Percentiles rank a stretch among this genome's conserved stretches.
phyloP scores from a whole-genome alignment of 805 yeast species.

The Sungouiella thailandica region DNA sequence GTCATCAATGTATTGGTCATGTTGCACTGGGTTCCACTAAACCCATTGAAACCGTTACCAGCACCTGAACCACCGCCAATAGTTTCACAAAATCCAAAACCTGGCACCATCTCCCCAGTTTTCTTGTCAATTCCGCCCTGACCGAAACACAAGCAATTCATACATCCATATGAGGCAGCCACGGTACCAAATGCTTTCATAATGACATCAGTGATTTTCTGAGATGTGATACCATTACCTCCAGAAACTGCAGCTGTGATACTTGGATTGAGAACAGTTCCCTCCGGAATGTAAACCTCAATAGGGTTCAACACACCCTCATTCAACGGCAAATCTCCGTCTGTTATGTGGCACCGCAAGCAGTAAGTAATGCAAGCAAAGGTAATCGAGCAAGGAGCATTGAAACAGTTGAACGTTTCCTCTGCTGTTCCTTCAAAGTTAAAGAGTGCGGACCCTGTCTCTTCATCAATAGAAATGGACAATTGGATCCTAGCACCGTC shows the following conservation, averaged over 20 bases:
- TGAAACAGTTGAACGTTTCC: constrained; percentile 79
- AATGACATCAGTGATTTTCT: constrained; percentile 82
- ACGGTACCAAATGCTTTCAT: constrained; percentile 78
- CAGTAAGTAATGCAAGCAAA: constrained; percentile 83
- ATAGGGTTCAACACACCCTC: constrained; percentile 86
- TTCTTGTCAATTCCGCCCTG: constrained; percentile 49
- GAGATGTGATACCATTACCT: constrained; percentile 91
- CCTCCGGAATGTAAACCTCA: constrained; percentile 40
- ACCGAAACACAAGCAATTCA: constrained; percentile 90
- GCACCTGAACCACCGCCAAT: constrained; percentile 97
- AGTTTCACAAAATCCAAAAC: constrained; percentile 87
- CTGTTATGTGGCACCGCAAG: constrained; percentile 72
- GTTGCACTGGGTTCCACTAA: constrained; percentile 86
- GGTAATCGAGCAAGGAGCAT: constrained; percentile 87
- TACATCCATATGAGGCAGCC: constrained; percentile 94
- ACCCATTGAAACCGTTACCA: constrained; percentile 80
- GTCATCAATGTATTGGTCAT: constrained; percentile 94
- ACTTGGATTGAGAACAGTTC: constrained; percentile 56
- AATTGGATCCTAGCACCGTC: constrained; percentile 69
- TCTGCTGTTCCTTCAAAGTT: constrained; percentile 82
- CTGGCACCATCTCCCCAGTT: constrained; percentile 10
- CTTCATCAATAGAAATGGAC: constrained; percentile 41
- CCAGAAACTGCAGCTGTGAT: constrained; percentile 81
- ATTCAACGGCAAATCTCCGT: constrained; percentile 82
- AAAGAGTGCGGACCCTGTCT: constrained; percentile 57